Evolutionary conservation across 441 rosid species (phyloP).

Genomic region (Erodium texanum): DNA sequence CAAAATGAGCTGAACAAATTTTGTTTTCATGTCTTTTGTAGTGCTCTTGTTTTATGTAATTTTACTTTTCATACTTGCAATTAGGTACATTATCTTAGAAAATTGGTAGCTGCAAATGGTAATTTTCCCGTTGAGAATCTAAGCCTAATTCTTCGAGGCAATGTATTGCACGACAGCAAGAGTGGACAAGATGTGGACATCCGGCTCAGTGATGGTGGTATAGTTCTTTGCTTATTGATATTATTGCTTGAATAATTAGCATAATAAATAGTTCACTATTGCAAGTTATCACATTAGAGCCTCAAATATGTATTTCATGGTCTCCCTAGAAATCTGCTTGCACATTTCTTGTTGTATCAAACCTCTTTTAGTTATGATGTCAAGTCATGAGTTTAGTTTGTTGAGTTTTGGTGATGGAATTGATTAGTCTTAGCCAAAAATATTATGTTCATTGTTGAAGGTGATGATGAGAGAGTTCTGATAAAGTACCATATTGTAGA

Average conservation of each 20-base stretch:
- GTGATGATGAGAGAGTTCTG: background rate
- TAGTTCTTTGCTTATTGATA: background rate
- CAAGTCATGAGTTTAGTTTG: background rate
- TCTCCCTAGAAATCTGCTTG: background rate
- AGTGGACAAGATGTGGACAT: slow-evolving; percentile 48
- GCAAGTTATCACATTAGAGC: background rate
- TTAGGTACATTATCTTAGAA: slow-evolving; percentile 63
- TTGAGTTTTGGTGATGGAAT: too few relatives aligned
- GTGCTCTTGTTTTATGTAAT: slow-evolving; percentile 14
- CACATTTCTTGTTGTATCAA: background rate
- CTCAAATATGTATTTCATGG: background rate
- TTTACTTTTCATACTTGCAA: background rate
- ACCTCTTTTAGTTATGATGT: background rate
- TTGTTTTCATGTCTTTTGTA: slow-evolving; percentile 1
- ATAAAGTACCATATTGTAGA: background rate
- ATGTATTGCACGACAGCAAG: slow-evolving; percentile 46
- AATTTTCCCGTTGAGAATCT: slow-evolving; percentile 42
- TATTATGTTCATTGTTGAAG: background rate
- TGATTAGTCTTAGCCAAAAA: background rate
- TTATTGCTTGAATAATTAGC: background rate
- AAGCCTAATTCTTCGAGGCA: slow-evolving; percentile 67
- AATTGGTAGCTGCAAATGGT: slow-evolving; percentile 46
- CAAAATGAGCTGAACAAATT: background rate
- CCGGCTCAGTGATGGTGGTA: slow-evolving; percentile 46
- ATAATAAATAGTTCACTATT: background rate